Conservation (phyloP, 106 monocot species). For the Cymbidium sinense region DNA sequence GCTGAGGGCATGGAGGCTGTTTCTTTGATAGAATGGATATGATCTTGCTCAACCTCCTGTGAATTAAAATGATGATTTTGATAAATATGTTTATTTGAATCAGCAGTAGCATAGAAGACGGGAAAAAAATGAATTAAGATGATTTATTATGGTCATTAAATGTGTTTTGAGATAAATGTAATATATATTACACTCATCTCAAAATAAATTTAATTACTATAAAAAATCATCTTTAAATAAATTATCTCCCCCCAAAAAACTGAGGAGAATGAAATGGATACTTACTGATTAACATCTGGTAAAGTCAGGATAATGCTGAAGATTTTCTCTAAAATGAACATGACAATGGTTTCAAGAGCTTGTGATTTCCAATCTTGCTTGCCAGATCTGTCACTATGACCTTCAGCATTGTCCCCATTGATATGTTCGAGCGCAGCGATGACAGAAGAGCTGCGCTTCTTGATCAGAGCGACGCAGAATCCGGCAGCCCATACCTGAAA, state of each 20-base stretch:
- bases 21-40: constrained; percentile 47
- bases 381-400: constrained; percentile 5
- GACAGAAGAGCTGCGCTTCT: constrained; percentile 35
- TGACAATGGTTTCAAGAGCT: constrained; percentile 36
- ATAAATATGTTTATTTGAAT: too few species aligned
- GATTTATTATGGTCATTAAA: too few species aligned
- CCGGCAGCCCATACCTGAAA: constrained; percentile 95
- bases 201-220: too few species aligned
- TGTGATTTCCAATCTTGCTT: constrained; percentile 15
- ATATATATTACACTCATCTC: too few species aligned
- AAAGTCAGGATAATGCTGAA: constrained; percentile 47
- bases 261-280: not conserved
- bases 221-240: too few species aligned
- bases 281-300: constrained; percentile 79
- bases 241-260: not conserved
- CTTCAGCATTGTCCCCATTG: constrained; percentile 15
- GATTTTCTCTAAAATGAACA: constrained; percentile 57
- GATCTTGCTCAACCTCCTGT: constrained; percentile 63
- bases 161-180: too few species aligned
- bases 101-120: too few species aligned
- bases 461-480: constrained; percentile 77
- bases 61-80: not conserved
- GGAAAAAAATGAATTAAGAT: too few species aligned
- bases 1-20: constrained; percentile 79
- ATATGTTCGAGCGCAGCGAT: constrained; percentile 20